These are phyloP conservation scores for Macrophomina pseudophaseolina DNA, from an alignment of 2,329 filamentous ascomycete species.

Conservation along the genomic window DNA sequence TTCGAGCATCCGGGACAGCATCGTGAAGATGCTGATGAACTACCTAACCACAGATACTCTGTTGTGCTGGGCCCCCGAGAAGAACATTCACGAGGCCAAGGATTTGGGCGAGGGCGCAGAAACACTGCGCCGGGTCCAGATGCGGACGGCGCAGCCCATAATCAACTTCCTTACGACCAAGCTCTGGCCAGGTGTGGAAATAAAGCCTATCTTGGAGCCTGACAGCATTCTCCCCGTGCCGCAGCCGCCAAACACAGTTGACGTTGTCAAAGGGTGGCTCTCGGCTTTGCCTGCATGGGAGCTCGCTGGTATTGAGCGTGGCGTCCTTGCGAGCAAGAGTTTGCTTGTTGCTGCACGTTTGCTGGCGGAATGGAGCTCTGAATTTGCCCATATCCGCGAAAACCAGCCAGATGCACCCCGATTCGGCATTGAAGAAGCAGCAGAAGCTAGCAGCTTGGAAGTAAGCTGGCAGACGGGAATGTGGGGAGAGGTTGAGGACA, in stretches of 20 bases:
- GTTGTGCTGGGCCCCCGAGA: constrained; percentile 81
- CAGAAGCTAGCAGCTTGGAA: constrained; percentile 78
- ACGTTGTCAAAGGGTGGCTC: constrained; percentile 80
- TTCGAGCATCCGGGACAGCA: constrained; percentile 62
- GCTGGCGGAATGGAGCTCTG: constrained; percentile 85
- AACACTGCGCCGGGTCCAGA: constrained; percentile 75
- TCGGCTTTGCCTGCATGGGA: constrained; percentile 75
- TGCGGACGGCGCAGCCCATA: constrained; percentile 70
- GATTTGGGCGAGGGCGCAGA: constrained; percentile 54
- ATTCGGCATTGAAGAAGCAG: constrained; percentile 85
- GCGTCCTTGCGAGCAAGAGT: constrained; percentile 84
- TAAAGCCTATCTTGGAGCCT: constrained; percentile 79
- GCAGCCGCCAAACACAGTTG: constrained; percentile 76
- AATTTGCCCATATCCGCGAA: constrained; percentile 61
- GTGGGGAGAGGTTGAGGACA: constrained; percentile 98
- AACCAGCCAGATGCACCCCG: constrained; percentile 40
- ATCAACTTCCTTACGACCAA: constrained; percentile 71
- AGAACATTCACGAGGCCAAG: constrained; percentile 52
- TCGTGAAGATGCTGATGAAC: constrained; percentile 73
- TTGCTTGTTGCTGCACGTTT: constrained; percentile 77
- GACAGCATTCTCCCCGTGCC: constrained; percentile 75
- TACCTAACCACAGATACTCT: constrained; percentile 93
- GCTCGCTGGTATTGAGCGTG: constrained; percentile 84
- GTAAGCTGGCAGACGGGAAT: constrained; percentile 86
- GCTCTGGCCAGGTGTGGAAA: constrained; percentile 83